phyloP scores from a whole-genome alignment of 306 rosid species.

The Lotus japonicus region DNA sequence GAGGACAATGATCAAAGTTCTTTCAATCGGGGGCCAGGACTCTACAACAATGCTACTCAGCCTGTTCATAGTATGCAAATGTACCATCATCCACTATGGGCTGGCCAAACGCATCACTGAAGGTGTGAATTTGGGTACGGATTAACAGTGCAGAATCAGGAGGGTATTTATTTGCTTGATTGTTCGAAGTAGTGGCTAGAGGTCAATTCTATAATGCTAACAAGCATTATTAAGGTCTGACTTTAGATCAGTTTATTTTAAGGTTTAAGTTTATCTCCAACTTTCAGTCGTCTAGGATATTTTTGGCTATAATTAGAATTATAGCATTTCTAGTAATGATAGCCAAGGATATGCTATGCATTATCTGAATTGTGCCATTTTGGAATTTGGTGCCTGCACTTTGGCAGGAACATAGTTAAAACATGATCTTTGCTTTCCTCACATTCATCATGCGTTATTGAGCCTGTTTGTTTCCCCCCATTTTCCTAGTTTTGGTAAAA shows the following conservation, averaged over 20 bases:
- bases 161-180: constrained; percentile 22
- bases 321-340: constrained; percentile 29
- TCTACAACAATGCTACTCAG: constrained; percentile 50
- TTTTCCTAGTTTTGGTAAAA: no score
- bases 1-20: constrained; percentile 63
- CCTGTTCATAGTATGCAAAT: constrained; percentile 57
- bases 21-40: constrained; percentile 50
- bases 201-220: constrained; percentile 40
- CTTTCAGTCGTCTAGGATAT: constrained; percentile 16
- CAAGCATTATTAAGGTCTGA: constrained; percentile 30
- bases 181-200: constrained; percentile 34
- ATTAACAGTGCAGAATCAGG: constrained; percentile 31
- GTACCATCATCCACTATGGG: constrained; percentile 71
- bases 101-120: constrained; percentile 75
- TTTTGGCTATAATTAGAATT: neutral
- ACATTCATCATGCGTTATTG: neutral
- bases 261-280: constrained; percentile 16
- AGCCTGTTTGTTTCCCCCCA: no score
- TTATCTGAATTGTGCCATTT: constrained; percentile 29
- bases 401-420: neutral
- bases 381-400: constrained; percentile 19
- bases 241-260: constrained; percentile 33
- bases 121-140: constrained; percentile 16
- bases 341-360: constrained; percentile 39
- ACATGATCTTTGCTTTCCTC: constrained; percentile 8